A percentile compares a stretch with the other conserved stretches of the same genome.
These are phyloP conservation scores for Prototheca wickerhamii DNA, from an alignment of 163 green algal species.

Conservation along the genomic window DNA sequence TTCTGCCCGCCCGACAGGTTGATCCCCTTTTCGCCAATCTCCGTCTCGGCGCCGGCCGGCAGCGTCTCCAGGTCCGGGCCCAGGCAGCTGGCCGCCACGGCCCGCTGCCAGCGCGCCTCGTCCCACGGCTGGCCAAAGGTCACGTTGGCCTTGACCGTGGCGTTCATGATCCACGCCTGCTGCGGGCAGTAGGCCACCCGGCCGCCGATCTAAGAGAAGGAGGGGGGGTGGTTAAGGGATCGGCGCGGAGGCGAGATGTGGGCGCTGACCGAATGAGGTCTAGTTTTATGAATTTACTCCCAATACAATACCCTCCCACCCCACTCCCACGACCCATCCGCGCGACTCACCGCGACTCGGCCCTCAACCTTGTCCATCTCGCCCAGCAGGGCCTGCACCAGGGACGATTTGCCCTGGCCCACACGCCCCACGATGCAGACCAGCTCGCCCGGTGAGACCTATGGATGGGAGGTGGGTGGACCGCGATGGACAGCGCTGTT, in stretches of 20 bases:
- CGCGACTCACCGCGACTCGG: constrained; percentile 11
- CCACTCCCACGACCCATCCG: neutral
- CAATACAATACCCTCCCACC: neutral
- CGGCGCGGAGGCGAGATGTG: too few species aligned
- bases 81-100: constrained; percentile 36
- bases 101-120: constrained; percentile 19
- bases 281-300: too few species aligned
- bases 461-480: neutral
- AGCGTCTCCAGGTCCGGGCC: constrained; percentile 29
- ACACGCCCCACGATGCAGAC: constrained; percentile 58
- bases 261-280: too few species aligned
- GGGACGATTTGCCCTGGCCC: constrained; percentile 58
- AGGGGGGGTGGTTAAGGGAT: too few species aligned
- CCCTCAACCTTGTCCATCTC: constrained; percentile 35
- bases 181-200: constrained; percentile 50
- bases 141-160: constrained; percentile 45
- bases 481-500: too few species aligned
- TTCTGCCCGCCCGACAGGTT: constrained; percentile 45
- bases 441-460: constrained; percentile 30
- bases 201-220: constrained; percentile 29
- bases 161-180: constrained; percentile 45
- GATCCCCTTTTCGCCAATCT: constrained; percentile 50
- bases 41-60: constrained; percentile 33
- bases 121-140: constrained; percentile 24
- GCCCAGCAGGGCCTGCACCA: constrained; percentile 49